These are phyloP conservation scores for Medicago ruthenica DNA, from an alignment of 306 rosid genomes.

Conservation along the genomic window DNA sequence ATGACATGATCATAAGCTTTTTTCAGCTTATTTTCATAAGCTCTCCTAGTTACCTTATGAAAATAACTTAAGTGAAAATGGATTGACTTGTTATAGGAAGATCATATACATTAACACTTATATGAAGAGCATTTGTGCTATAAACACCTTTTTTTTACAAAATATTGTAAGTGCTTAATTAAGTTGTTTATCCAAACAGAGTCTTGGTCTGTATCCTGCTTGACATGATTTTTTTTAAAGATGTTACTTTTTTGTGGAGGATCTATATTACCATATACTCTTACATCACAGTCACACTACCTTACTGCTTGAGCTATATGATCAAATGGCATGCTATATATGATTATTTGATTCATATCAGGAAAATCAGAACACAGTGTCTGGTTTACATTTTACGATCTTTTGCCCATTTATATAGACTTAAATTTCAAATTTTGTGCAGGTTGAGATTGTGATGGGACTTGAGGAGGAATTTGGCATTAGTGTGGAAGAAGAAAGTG, in stretches of 20 bases:
- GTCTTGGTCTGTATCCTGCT: background rate
- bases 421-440: constrained; percentile 19
- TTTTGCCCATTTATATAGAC: constrained; percentile 10
- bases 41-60: too few species aligned
- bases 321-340: constrained; percentile 1
- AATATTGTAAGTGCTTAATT: too few species aligned
- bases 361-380: background rate
- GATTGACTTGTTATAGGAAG: too few species aligned
- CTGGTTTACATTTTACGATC: constrained; percentile 18
- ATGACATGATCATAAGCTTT: too few species aligned
- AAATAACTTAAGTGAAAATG: too few species aligned
- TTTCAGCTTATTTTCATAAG: too few species aligned
- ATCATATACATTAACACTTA: too few species aligned
- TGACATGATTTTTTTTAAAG: background rate
- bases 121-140: too few species aligned
- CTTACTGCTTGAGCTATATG: background rate
- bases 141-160: too few species aligned
- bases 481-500: constrained; percentile 81
- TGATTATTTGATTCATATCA: background rate
- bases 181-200: too few species aligned
- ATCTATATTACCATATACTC: background rate
- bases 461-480: constrained; percentile 90
- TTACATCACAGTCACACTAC: background rate
- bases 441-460: constrained; percentile 99
- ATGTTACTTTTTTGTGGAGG: background rate